These are phyloP conservation scores for Acacia acuminata DNA, from an alignment of 306 rosid genomes.

Conservation along the genomic window DNA sequence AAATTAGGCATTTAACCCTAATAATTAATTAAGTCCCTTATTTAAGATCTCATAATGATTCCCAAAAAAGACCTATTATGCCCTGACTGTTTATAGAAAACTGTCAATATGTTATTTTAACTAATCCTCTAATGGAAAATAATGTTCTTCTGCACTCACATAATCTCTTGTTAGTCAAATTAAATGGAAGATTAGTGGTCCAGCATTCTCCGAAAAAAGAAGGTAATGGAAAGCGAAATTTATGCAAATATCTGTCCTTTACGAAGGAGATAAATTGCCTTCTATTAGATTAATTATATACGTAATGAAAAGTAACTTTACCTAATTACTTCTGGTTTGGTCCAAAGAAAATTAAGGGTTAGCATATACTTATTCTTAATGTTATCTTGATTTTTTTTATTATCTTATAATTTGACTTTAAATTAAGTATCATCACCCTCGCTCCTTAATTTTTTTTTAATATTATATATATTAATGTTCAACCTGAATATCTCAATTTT, in stretches of 20 bases:
- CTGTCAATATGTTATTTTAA: not conserved
- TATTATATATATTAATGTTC: too few relatives aligned
- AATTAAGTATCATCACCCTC: not conserved
- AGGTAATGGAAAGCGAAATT: not conserved
- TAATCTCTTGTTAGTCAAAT: not conserved
- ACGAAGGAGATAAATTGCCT: not conserved
- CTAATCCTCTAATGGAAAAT: not conserved
- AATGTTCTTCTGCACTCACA: not conserved
- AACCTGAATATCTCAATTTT: not conserved
- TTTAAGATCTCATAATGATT: too few relatives aligned
- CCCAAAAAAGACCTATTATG: too few relatives aligned
- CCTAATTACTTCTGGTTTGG: not conserved
- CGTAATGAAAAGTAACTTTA: not conserved
- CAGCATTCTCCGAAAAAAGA: not conserved
- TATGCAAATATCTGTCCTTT: not conserved
- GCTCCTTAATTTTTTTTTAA: not conserved
- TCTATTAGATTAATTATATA: not conserved
- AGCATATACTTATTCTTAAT: not conserved
- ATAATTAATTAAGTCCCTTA: too few relatives aligned
- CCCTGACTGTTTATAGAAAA: not conserved
- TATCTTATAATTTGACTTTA: not conserved
- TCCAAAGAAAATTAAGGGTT: not conserved
- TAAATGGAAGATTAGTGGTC: conserved; percentile 10
- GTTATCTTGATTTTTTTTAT: not conserved
- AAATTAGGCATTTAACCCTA: too few relatives aligned